Percentiles rank a stretch among this genome's conserved stretches.
These are phyloP conservation scores for Fonsecaea nubica DNA, from an alignment of 2,329 filamentous ascomycete species.

Conservation along the genomic window DNA sequence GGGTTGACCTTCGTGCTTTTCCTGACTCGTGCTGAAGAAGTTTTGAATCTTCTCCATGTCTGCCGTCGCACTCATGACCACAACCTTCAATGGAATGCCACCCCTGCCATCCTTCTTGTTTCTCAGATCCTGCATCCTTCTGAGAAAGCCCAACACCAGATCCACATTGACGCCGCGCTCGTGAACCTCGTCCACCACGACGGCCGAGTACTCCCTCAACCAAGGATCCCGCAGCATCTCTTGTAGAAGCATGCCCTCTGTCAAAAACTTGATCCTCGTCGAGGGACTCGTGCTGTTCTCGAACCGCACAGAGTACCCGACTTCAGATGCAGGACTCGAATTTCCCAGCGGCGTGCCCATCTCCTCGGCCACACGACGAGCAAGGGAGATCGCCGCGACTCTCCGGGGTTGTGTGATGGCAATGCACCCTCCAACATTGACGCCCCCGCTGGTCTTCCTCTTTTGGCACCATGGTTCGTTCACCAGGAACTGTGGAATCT, in stretches of 20 bases:
- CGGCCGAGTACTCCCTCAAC: slow-evolving; percentile 82
- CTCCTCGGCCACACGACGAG: slow-evolving; percentile 84
- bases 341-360: slow-evolving; percentile 69
- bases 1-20: background rate
- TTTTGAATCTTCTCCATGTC: slow-evolving; percentile 78
- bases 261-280: slow-evolving; percentile 91
- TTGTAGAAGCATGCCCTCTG: slow-evolving; percentile 94
- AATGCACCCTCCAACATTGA: slow-evolving; percentile 74
- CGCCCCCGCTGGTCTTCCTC: slow-evolving; percentile 36
- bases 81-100: slow-evolving; percentile 79
- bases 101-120: slow-evolving; percentile 60
- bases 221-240: slow-evolving; percentile 87
- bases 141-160: slow-evolving; percentile 84
- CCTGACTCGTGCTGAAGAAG: slow-evolving; percentile 67
- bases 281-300: slow-evolving; percentile 82
- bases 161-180: slow-evolving; percentile 95
- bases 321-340: slow-evolving; percentile 65
- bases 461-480: slow-evolving; percentile 76
- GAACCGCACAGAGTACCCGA: slow-evolving; percentile 95
- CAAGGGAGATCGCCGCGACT: slow-evolving; percentile 90
- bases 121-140: slow-evolving; percentile 67
- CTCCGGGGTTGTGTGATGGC: slow-evolving; percentile 93
- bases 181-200: slow-evolving; percentile 96
- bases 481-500: slow-evolving; percentile 89
- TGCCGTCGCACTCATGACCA: slow-evolving; percentile 96